Evolutionary conservation across 1,284 basidiomycete species (phyloP), one percentile per base, ranked within the genome.

Genomic region (Somion occarium): DNA sequence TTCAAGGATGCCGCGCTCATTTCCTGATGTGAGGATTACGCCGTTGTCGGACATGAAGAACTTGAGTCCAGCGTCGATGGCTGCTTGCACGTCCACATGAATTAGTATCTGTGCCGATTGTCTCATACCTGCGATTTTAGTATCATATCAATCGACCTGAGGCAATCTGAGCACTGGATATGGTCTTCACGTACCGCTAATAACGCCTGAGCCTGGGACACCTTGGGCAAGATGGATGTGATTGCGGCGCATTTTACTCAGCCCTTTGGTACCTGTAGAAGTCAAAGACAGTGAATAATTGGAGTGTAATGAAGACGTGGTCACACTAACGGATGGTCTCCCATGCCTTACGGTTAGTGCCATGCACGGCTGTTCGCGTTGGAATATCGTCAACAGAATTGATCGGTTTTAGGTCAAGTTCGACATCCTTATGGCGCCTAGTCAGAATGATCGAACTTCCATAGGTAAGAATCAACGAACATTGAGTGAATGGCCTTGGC

Each of bases 401-500:
- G 3, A 94, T 79, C 1, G 82, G 82, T 44, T 74, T 74, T 44
- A 93, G 68, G 27, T 91, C 83, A 22, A 95, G 69, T 43, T 84
- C 72, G 12, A 91, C 74, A 0, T 75, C 69, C 87, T 90, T 9
- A 2, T 24, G 55, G 22, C 45, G 25, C 15, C 24, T 22, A 24
- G 25, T 27, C 43, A 24, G 18, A 26, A 12, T 44, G 20, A 11
- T 42, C 22, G 34, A 46, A 20, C 43, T n/a, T 15, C 13, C 7
- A 5, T n/a, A n/a, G n/a, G n/a, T n/a, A n/a, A 13, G 34, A 18
- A 38, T n/a, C 26, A 27, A 49, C 38, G 23, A 53, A 86, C 91
- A 71, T 84, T 78, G 38, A 95, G 72, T 1, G 93, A 91, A 70
- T 98, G 96, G 0, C 96, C 97, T 69, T 98, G 96, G 55, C 92